phyloP scores from a whole-genome alignment of 2,329 filamentous ascomycete species.

The Calonectria fujianensis region DNA sequence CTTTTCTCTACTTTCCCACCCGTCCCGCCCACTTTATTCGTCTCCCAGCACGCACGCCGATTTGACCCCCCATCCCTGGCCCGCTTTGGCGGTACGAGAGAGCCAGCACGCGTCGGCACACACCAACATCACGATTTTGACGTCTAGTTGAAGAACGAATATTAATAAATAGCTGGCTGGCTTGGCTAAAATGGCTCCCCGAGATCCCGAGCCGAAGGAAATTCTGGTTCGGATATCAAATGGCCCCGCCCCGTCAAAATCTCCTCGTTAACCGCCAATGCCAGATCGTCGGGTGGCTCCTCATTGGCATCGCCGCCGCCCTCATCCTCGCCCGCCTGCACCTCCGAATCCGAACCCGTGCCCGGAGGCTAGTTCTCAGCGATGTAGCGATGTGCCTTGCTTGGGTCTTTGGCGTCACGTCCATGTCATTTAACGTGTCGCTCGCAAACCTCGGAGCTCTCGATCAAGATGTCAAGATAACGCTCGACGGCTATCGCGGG shows the following conservation, averaged over 20 bases:
- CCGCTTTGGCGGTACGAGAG: background rate
- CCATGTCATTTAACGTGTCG: background rate
- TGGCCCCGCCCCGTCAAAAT: background rate
- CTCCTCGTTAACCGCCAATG: background rate
- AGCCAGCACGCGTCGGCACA: background rate
- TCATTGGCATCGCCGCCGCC: constrained; percentile 1
- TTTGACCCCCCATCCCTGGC: background rate
- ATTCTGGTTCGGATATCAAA: background rate
- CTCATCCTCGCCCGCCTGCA: background rate
- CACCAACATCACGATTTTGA: background rate
- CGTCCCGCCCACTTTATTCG: background rate
- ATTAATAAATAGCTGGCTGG: background rate
- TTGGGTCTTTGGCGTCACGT: background rate
- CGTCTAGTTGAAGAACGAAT: background rate
- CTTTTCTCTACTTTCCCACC: background rate
- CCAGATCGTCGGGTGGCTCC: background rate
- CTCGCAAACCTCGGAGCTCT: background rate
- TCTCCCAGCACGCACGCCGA: background rate
- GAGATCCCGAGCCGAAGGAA: background rate
- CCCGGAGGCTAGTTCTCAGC: background rate
- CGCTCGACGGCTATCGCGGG: background rate
- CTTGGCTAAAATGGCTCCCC: background rate
- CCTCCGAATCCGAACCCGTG: background rate
- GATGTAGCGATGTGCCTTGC: background rate
- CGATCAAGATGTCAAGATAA: background rate